phyloP scores from a whole-genome alignment of 208 protist genomes.

The Acanthamoeba rhysodes region DNA sequence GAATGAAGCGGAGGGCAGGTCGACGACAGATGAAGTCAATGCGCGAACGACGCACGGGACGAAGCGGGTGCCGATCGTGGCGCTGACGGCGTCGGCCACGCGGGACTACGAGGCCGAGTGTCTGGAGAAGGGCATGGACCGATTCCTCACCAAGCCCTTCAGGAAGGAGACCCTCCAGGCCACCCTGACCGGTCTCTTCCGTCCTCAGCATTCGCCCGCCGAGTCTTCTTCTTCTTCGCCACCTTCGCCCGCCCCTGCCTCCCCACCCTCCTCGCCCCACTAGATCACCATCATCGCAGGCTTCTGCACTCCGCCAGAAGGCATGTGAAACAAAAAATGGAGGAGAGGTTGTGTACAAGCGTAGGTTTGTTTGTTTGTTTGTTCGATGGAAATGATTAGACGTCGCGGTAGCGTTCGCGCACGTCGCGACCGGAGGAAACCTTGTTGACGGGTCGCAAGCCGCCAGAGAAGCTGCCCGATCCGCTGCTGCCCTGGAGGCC shows the following conservation, averaged over 20 bases:
- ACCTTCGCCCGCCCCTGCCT: neutral
- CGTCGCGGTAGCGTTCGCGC: conserved; percentile 36
- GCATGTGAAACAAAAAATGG: too few relatives aligned
- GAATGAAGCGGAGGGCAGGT: neutral
- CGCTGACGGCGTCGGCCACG: neutral
- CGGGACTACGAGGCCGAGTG: neutral
- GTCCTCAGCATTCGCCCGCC: neutral
- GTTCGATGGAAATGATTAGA: neutral
- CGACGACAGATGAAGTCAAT: neutral
- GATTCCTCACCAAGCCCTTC: conserved; percentile 37
- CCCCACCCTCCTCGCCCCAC: neutral
- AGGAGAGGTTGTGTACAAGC: too few relatives aligned
- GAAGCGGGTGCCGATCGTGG: neutral
- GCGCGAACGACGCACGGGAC: neutral
- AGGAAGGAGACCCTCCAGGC: neutral
- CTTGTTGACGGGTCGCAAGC: conserved; percentile 15
- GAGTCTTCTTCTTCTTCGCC: neutral
- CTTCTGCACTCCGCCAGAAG: too few relatives aligned
- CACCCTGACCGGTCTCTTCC: neutral
- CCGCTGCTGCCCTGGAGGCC: neutral
- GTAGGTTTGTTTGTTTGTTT: too few relatives aligned
- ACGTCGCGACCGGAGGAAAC: conserved; percentile 25
- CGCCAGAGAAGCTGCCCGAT: neutral
- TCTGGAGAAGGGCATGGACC: conserved; percentile 48
- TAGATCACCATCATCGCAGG: too few relatives aligned